A percentile compares a stretch with the other conserved stretches of the same genome.
phyloP scores from a whole-genome alignment of 805 yeast species.

The Ogataea wickerhamii region DNA sequence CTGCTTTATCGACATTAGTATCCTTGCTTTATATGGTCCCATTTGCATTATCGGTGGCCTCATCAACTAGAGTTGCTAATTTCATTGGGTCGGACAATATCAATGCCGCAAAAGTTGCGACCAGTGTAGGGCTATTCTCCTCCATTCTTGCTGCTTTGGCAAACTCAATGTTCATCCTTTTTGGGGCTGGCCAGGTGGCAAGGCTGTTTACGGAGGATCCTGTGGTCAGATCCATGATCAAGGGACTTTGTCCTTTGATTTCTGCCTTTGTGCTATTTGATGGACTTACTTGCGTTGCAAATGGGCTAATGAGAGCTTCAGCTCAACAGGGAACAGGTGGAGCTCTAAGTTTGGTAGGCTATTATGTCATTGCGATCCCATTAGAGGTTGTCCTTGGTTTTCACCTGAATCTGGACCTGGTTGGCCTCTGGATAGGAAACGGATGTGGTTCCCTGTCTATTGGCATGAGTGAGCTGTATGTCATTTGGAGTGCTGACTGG shows the following conservation, averaged over 20 bases:
- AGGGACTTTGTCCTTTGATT: constrained; percentile 56
- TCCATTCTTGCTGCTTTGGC: constrained; percentile 32
- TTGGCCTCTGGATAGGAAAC: constrained; percentile 74
- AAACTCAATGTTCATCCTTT: constrained; percentile 45
- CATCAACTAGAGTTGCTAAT: constrained; percentile 54
- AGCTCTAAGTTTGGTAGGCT: constrained; percentile 60
- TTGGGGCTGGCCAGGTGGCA: constrained; percentile 50
- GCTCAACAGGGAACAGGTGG: constrained; percentile 78
- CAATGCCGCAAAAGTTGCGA: constrained; percentile 35
- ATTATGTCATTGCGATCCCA: constrained; percentile 70
- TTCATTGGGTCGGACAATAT: constrained; percentile 43
- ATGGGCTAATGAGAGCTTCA: constrained; percentile 71
- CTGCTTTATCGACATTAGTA: constrained; percentile 50
- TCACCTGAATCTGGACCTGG: constrained; percentile 41
- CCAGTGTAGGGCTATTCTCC: constrained; percentile 38
- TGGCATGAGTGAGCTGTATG: constrained; percentile 45
- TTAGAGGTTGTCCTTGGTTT: constrained; percentile 58
- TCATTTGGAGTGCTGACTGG: constrained; percentile 53
- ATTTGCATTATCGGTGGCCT: constrained; percentile 55
- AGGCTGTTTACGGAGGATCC: constrained; percentile 58
- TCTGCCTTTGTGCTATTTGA: constrained; percentile 67
- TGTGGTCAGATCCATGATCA: constrained; percentile 51
- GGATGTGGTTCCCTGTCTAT: constrained; percentile 60
- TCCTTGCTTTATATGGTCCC: constrained; percentile 52
- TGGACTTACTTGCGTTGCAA: constrained; percentile 65